Base-by-base conservation (phyloP, 2,329 filamentous ascomycete species). In the Xylaria sp. region DNA sequence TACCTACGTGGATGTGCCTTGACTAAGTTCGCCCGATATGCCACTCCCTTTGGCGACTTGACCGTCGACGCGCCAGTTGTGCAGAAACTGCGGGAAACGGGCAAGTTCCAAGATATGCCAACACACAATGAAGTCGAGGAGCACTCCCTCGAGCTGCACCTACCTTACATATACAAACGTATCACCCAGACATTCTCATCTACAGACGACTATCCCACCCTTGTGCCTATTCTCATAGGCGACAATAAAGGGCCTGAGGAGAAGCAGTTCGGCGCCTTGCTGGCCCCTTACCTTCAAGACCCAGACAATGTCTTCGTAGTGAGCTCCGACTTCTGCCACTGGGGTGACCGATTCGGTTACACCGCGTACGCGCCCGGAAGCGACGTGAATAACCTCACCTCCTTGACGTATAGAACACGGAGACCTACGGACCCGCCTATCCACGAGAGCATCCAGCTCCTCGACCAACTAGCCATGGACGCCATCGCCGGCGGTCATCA, bases 271-370 rank as follows among this genome's bases (percentile, higher is more conserved):
- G 95, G 92, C 2, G 71, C 79, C 25, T 74, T 93, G n/a, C 80
- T 99, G 7, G 86, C 90, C 1, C 88, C 90, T 0, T 96, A 95
- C 74, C 79, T 99, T 6, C 81, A 82, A 33, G 90, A 97, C 68
- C 85, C 89, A 0, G 79, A 83, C 11, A 96, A 91, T 63, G 87
- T 89, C 1, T 97, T 98, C 73, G 85, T 99, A 63, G 85, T 98
- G 65, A 95, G 91, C 75, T 97, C 93, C 1, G 95, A 99, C 75
- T 99, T 99, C 75, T 97, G 94, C 67, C 95, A 99, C 76, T 99
- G 95, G 95, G 95, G 95, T 10, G 70, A 81, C 0, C 84, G 92
- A 49, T 99, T 97, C 76, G 81, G 84, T 57, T 99, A 98, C 76
- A 91, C 88, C 27, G 90, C 90, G 61, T 97, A 97, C 74, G 83